phyloP scores from a whole-genome alignment of 1,139 yeast genomes.

The Neolecta irregularis region DNA sequence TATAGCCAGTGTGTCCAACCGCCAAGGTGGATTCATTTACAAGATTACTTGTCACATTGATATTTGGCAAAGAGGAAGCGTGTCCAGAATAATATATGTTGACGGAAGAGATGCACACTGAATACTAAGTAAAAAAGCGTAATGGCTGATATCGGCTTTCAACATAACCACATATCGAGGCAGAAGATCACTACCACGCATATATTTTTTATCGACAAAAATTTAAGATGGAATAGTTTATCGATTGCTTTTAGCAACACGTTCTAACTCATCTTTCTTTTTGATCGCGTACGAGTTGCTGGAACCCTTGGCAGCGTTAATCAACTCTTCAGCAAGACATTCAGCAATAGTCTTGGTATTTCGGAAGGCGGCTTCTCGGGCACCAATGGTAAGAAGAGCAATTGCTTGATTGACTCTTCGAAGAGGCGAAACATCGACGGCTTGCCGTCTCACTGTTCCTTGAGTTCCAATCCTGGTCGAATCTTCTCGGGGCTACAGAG shows the following conservation, averaged over 20 bases:
- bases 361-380: conserved; percentile 99
- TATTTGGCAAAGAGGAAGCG: no score
- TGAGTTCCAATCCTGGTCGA: conserved; percentile 99
- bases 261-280: conserved; percentile 99
- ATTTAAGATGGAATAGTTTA: conserved; percentile 36
- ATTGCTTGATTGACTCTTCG: conserved; percentile 99
- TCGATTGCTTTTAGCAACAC: conserved; percentile 99
- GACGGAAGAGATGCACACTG: no score
- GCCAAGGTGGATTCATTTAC: no score
- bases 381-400: conserved; percentile 93
- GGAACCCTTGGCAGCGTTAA: conserved; percentile 99
- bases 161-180: no score
- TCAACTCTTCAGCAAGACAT: conserved; percentile 99
- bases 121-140: no score
- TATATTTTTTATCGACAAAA: not conserved
- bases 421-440: conserved; percentile 99
- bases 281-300: conserved; percentile 99
- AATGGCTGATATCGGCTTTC: no score
- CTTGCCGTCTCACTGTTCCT: conserved; percentile 99
- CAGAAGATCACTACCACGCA: no score
- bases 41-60: no score
- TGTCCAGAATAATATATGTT: no score
- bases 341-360: conserved; percentile 99
- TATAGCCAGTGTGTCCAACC: no score
- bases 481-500: conserved; percentile 99